Percentiles rank a stretch among this genome's conserved stretches.
Evolutionary conservation across 352 stramenopile genomes (phyloP).

Genomic region (Phytophthora cajani): DNA sequence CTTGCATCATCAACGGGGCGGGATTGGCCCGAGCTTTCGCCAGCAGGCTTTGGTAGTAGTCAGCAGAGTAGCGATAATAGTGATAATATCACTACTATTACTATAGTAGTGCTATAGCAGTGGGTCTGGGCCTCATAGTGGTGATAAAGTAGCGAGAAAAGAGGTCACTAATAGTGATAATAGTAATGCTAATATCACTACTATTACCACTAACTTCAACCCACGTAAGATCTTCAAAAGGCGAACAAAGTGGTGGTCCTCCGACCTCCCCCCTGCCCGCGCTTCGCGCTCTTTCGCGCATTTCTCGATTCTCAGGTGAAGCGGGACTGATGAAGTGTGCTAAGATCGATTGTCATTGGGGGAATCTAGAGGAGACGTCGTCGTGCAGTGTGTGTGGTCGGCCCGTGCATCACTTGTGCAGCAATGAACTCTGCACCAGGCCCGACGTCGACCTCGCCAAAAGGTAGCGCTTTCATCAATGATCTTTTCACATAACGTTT

Average conservation of each 20-base stretch:
- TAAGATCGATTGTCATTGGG: slow-evolving; percentile 1
- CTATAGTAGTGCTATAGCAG: too few relatives aligned
- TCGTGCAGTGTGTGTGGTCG: not conserved
- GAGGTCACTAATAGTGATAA: too few relatives aligned
- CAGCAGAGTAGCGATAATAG: too few relatives aligned
- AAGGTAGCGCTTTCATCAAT: not conserved
- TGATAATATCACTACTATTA: too few relatives aligned
- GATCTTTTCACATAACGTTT: too few relatives aligned
- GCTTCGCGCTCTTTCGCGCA: not conserved
- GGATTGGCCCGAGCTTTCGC: slow-evolving; percentile 1
- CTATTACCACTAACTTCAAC: too few relatives aligned
- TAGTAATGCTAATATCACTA: too few relatives aligned
- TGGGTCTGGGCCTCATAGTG: too few relatives aligned
- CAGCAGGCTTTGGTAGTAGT: slow-evolving; percentile 15
- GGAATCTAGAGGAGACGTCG: not conserved
- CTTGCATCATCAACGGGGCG: not conserved
- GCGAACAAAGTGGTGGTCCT: not conserved
- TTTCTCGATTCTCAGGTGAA: not conserved
- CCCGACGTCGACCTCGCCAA: not conserved
- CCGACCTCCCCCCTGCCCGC: too few relatives aligned
- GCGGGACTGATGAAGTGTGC: not conserved
- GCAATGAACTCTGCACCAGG: slow-evolving; percentile 3
- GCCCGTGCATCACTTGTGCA: slow-evolving; percentile 5
- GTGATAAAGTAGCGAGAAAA: too few relatives aligned
- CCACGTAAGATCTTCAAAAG: too few relatives aligned